Evolutionary conservation across 1,139 yeast genomes (phyloP), one percentile per base, ranked within the genome.

Genomic region (Meyerozyma athensensis): DNA sequence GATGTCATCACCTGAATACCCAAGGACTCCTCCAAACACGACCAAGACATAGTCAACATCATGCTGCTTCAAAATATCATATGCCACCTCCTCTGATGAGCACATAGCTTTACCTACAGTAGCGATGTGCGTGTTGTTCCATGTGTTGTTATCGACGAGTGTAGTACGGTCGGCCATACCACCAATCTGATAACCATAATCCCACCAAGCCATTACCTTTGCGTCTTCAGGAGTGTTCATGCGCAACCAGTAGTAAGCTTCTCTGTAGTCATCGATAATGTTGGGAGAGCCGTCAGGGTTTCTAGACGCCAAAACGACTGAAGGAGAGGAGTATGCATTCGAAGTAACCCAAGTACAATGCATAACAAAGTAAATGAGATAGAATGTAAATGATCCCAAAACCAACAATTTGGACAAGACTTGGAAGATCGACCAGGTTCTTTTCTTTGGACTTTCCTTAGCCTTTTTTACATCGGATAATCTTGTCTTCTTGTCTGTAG

Each of bases 121-220:
- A 48, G 98, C 99, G 64, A 94, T 94, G 60, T 94, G 99, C 4
- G 99, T 94, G 68, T 94, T 94, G 61, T 94, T 94, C 99, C 99
- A 94, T 8, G 99, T 94, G 64, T 94, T 94, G 74, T 94, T 94
- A 63, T 94, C 99, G 33, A 94, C 99, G 50, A 94, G 74, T 4
- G 99, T 94, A 47, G 98, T 92, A 60, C 98, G 80, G 64, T 94
- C 98, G 34, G 98, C 98, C 97, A 94, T 92, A 44, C 99, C 99
- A 51, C 98, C 98, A 55, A 94, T 94, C 66, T 94, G 99, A 64
- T 94, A 94, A 39, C 99, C 99, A 59, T 94, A 94, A 71, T 94
- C 99, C 99, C 99, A 94, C 99, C 99, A 94, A 6, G 97, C 85
- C 85, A 94, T 87, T 46, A 94, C 84, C 62, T 86, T 89, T 35